These are phyloP conservation scores for Symbiodinium pilosum DNA, from an alignment of 73 alveolate species.

Conservation along the genomic window DNA sequence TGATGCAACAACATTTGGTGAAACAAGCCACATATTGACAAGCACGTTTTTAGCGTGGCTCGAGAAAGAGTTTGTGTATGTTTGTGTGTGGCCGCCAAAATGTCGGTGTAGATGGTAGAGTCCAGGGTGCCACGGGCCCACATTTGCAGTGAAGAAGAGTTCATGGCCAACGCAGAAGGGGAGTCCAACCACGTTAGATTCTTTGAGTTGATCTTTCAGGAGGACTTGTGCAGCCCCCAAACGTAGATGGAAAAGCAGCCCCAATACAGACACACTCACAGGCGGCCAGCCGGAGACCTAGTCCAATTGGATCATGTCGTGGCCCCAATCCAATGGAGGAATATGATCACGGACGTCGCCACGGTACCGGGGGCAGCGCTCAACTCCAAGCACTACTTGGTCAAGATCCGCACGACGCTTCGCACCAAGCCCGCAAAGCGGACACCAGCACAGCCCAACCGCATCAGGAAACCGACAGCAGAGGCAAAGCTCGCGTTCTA, in stretches of 20 bases:
- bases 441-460: too few relatives aligned
- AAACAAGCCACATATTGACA: too few relatives aligned
- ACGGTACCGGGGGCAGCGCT: not conserved
- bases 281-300: not conserved
- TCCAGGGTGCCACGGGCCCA: not conserved
- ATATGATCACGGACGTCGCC: too few relatives aligned
- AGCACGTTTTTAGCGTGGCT: too few relatives aligned
- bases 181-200: not conserved
- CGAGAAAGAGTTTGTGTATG: too few relatives aligned
- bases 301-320: not conserved
- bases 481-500: too few relatives aligned
- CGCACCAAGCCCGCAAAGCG: too few relatives aligned
- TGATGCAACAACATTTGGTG: too few relatives aligned
- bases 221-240: not conserved
- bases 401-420: not conserved
- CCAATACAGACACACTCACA: not conserved
- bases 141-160: not conserved
- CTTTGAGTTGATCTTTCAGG: not conserved
- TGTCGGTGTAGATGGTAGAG: too few relatives aligned
- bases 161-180: not conserved
- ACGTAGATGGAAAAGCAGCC: not conserved
- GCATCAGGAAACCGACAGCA: too few relatives aligned
- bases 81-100: too few relatives aligned
- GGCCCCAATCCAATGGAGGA: too few relatives aligned
- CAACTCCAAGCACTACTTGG: not conserved